These are phyloP conservation scores for Neurospora sp. DNA, from an alignment of 495 filamentous ascomycete species.

Conservation along the genomic window DNA sequence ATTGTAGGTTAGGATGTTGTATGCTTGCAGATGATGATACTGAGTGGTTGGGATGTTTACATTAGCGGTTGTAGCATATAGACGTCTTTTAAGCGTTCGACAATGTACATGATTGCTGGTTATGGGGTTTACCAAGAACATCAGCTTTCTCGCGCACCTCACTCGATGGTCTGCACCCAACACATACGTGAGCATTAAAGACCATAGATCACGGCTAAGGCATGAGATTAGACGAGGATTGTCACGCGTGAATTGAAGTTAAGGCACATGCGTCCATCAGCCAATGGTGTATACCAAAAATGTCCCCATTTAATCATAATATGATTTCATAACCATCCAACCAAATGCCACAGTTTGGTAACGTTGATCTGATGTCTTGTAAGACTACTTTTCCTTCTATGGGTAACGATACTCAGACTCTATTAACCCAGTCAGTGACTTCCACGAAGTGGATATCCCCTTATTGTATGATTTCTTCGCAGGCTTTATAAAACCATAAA, in stretches of 20 bases:
- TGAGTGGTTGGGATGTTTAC: neutral
- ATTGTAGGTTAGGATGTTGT: slow-evolving; percentile 5
- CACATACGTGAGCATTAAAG: too few relatives aligned
- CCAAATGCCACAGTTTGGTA: neutral
- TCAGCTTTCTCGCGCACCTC: neutral
- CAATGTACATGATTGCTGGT: neutral
- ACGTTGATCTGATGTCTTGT: neutral
- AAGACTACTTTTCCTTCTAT: neutral
- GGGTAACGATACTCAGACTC: neutral
- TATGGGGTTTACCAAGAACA: neutral
- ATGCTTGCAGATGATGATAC: neutral
- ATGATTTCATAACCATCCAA: neutral
- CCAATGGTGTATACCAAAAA: neutral
- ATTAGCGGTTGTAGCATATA: neutral
- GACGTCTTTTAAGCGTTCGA: neutral
- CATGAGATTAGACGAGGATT: too few relatives aligned
- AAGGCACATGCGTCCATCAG: too few relatives aligned
- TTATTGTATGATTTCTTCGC: neutral
- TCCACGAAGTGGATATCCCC: neutral
- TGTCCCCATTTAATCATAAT: neutral
- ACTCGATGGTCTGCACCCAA: too few relatives aligned
- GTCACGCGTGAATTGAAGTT: too few relatives aligned
- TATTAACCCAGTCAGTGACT: neutral
- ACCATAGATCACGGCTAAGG: too few relatives aligned
- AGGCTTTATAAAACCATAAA: neutral